Evolutionary conservation across 179 eudicot species (phyloP), one percentile per base, ranked within the genome.

Genomic region (Beta macrorhiza): DNA sequence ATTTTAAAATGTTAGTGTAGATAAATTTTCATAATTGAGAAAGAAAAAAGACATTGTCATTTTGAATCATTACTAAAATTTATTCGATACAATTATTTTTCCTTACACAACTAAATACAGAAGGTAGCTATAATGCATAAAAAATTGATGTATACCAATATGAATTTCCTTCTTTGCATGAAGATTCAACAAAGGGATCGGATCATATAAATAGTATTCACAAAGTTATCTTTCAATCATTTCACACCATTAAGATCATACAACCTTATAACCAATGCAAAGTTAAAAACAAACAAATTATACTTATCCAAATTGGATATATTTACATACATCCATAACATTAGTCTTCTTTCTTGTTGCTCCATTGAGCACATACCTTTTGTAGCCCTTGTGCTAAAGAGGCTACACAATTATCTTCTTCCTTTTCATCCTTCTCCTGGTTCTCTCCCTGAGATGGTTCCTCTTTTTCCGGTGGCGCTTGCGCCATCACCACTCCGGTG

Each of bases 361-460:
- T 80, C 86, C 86, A 80, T 45, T 80, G 75, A 70, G 78, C 56
- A 83, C 86, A 80, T 7, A 75, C 19, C 68, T 75, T 80, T 53
- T 80, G 73, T 53, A 83, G 7, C 73, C 83, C 83, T 69, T 79
- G 74, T 68, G 83, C 86, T 42, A 83, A 76, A 61, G 77, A 67
- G 1, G 73, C 13, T 22, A 83, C 73, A 80, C 86, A 83, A 47
- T 77, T 70, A 52, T 75, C 80, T 72, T 79, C 82, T 58, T 51
- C 37, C 32, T 29, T 29, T 53, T 78, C 59, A 7, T n/a, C 59
- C 12, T 44, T 70, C 76, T 55, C 79, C 7, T 13, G 75, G 63
- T 16, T 73, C 37, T 74, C 74, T 22, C 63, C 76, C 3, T 44
- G 69, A 1, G 53, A 32, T 6, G 55, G 0, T 57, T 12, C 71